phyloP scores from a whole-genome alignment of 2,329 filamentous ascomycete species.

The Plectosphaerella plurivora region DNA sequence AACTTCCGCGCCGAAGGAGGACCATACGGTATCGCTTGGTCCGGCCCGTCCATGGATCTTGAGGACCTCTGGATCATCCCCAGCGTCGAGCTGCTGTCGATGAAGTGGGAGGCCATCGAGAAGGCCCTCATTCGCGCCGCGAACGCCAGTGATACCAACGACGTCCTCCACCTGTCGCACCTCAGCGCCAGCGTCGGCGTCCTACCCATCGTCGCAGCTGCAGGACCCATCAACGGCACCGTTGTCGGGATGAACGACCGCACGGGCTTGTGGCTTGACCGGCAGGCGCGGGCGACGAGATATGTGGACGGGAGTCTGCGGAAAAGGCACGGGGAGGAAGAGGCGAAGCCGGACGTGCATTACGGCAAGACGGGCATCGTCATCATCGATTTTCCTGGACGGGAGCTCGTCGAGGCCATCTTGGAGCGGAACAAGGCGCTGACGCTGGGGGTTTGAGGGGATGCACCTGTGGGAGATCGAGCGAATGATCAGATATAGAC shows the following conservation, averaged over 20 bases:
- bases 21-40: slow-evolving; percentile 40
- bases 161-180: slow-evolving; percentile 38
- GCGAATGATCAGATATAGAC: too few relatives aligned
- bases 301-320: not conserved
- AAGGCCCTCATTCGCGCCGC: slow-evolving; percentile 33
- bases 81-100: slow-evolving; percentile 34
- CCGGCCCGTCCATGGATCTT: slow-evolving; percentile 36
- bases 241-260: slow-evolving; percentile 45
- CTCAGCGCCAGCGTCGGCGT: slow-evolving; percentile 43
- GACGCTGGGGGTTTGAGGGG: slow-evolving; percentile 2
- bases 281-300: not conserved
- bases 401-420: slow-evolving; percentile 34
- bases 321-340: slow-evolving; percentile 8
- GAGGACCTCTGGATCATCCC: slow-evolving; percentile 44
- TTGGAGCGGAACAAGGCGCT: slow-evolving; percentile 33
- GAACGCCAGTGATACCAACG: slow-evolving; percentile 25
- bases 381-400: slow-evolving; percentile 45
- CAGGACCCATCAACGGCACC: slow-evolving; percentile 35
- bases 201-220: slow-evolving; percentile 44
- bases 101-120: slow-evolving; percentile 41
- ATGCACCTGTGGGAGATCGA: too few relatives aligned
- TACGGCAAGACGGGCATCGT: slow-evolving; percentile 36
- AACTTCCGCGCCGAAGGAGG: slow-evolving; percentile 30
- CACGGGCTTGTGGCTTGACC: slow-evolving; percentile 37
- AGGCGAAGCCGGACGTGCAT: slow-evolving; percentile 14